Evolutionary conservation across 495 filamentous ascomycete species (phyloP).

Genomic region (Penicillium verhagenii): DNA sequence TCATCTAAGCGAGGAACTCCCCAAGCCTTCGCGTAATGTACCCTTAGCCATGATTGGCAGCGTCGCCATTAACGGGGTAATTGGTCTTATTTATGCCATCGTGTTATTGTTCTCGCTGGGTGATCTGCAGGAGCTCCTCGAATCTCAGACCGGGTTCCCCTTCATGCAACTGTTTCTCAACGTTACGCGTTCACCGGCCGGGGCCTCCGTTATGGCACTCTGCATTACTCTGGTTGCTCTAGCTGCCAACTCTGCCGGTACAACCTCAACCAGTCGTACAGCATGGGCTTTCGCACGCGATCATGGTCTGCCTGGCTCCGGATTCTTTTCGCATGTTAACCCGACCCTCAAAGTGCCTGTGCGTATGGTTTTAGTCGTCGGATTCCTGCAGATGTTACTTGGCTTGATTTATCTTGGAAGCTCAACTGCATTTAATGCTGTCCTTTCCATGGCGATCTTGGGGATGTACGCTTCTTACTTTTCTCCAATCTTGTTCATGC

Average conservation of each 20-base stretch:
- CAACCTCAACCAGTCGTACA: constrained; percentile 25
- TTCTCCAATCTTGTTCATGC: constrained; percentile 24
- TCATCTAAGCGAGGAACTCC: constrained; percentile 33
- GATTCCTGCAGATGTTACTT: constrained; percentile 32
- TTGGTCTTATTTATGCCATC: constrained; percentile 43
- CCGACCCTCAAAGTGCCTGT: constrained; percentile 20
- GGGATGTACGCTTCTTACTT: constrained; percentile 41
- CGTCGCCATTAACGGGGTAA: constrained; percentile 39
- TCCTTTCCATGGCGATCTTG: constrained; percentile 39
- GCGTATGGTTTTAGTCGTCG: constrained; percentile 19
- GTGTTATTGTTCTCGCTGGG: constrained; percentile 44
- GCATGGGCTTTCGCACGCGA: constrained; percentile 28
- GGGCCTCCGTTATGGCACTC: constrained; percentile 30
- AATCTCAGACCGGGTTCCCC: constrained; percentile 36
- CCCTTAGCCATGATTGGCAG: constrained; percentile 45
- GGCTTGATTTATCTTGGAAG: constrained; percentile 44
- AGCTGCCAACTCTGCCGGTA: constrained; percentile 21
- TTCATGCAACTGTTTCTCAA: constrained; percentile 47
- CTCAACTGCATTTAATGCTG: constrained; percentile 41
- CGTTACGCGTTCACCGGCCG: constrained; percentile 32
- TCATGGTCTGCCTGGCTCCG: constrained; percentile 14
- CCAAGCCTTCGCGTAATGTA: constrained; percentile 32
- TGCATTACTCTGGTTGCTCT: constrained; percentile 17
- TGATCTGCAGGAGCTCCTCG: constrained; percentile 33
- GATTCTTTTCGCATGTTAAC: constrained; percentile 16